Base-by-base conservation (phyloP, 371 early-diverging fungal species). In the Mortierella sp. region DNA sequence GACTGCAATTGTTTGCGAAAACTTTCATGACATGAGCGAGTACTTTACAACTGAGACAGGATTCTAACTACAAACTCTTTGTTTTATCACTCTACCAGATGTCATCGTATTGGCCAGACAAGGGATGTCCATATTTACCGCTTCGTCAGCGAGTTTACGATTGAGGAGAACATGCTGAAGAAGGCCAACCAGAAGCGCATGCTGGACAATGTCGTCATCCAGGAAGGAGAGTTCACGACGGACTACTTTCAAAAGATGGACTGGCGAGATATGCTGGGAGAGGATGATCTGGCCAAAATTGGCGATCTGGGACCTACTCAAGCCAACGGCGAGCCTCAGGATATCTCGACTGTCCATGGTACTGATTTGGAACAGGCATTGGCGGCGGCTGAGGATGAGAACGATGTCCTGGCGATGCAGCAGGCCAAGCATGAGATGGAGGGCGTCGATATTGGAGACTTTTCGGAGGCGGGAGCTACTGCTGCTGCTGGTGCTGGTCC, bases 91-190 rank as follows among this genome's bases (percentile, higher is more conserved):
- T 55, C 71, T 89, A 87, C 95, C 86, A 93, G 98, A 81, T 96
- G 96, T 41, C 98, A 98, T 91, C 95, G 99, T 75, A 96, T 98
- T 82, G 99, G 99, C 3, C 98, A 99, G 88, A 96, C 95, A 35
- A 92, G 96, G 48, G 96, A 96, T 78, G 99, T 99, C 2, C 95
- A 95, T 79, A 97, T 99, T 41, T 98, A 97, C 87, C 92, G 98
- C 38, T 94, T 99, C 78, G 95, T 97, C 27, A 94, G 94, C 58
- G 95, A 95, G 76, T 92, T 93, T 78, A 96, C 97, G 29, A 94
- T 98, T 58, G 99, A 98, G 89, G 97, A 97, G 78, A 95, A 94
- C 68, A 97, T 97, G 73, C 92, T 94, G 86, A 90, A 91, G 79
- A 94, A 95, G 80, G 96, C 97, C 24, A 93, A 96, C 84, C 94